A percentile compares a stretch with the other conserved stretches of the same genome.
Conservation (phyloP, 345 rosid species). For the Populus ilicifolia region DNA sequence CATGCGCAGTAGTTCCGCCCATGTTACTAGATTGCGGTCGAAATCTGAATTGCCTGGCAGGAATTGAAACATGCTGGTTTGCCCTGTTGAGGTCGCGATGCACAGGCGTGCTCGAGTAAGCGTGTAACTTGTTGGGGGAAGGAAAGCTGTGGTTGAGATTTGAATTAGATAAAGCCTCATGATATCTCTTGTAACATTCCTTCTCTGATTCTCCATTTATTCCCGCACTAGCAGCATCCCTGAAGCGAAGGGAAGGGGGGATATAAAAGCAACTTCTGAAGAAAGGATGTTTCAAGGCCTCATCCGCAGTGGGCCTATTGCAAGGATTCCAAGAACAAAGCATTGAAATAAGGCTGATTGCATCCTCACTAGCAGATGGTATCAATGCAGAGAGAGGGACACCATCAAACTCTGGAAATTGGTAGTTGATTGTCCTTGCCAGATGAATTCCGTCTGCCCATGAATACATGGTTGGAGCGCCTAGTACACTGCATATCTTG, state of each 20-base stretch:
- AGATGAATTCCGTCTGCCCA: slow-evolving; percentile 90
- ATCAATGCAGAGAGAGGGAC: slow-evolving; percentile 48
- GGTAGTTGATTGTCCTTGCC: slow-evolving; percentile 70
- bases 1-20: slow-evolving; percentile 28
- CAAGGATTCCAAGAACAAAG: slow-evolving; percentile 97
- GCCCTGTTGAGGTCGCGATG: not conserved
- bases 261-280: slow-evolving; percentile 85
- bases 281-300: slow-evolving; percentile 90
- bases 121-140: slow-evolving; percentile 41
- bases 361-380: slow-evolving; percentile 68
- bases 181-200: slow-evolving; percentile 43
- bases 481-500: slow-evolving; percentile 83
- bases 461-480: slow-evolving; percentile 66
- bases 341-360: slow-evolving; percentile 59
- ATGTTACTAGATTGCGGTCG: slow-evolving; percentile 27
- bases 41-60: not conserved
- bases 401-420: slow-evolving; percentile 70
- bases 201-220: slow-evolving; percentile 47
- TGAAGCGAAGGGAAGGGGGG: slow-evolving; percentile 61
- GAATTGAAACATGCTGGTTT: not conserved
- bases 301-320: slow-evolving; percentile 79
- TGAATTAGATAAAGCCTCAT: slow-evolving; percentile 40
- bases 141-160: slow-evolving; percentile 40
- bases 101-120: slow-evolving; percentile 27
- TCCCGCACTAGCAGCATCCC: slow-evolving; percentile 28